These are phyloP conservation scores for Penicillium rolfsii DNA, from an alignment of 2,329 filamentous ascomycete species.

Conservation along the genomic window DNA sequence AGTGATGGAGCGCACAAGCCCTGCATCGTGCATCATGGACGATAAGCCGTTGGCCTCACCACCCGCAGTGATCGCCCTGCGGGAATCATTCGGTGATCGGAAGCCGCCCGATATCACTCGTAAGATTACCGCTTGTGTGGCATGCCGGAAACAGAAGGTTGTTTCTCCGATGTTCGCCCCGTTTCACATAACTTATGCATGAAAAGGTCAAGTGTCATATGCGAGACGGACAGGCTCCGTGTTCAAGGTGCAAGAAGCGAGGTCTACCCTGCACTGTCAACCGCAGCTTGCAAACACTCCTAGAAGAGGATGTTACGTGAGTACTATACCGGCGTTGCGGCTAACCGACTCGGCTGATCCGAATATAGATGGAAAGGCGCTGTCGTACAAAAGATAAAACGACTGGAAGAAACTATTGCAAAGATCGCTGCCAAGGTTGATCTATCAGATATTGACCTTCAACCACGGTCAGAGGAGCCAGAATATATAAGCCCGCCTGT, in stretches of 20 bases:
- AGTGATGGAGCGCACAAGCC: neutral
- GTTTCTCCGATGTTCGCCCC: neutral
- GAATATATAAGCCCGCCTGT: constrained; percentile 6
- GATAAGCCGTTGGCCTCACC: constrained; percentile 14
- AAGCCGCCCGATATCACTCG: constrained; percentile 42
- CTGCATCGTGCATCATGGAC: constrained; percentile 7
- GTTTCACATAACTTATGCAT: neutral
- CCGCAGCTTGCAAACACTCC: constrained; percentile 47
- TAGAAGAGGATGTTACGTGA: constrained; percentile 45
- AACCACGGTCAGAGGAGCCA: constrained; percentile 6
- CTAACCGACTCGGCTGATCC: neutral
- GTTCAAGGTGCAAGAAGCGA: constrained; percentile 46
- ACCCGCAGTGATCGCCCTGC: constrained; percentile 29
- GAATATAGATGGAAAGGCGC: constrained; percentile 44
- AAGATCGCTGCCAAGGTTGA: constrained; percentile 30
- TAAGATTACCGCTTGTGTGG: constrained; percentile 38
- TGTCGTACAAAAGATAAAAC: constrained; percentile 42
- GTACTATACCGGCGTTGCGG: constrained; percentile 4
- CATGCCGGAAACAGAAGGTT: constrained; percentile 37
- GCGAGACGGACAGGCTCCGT: constrained; percentile 43
- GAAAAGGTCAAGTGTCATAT: constrained; percentile 49
- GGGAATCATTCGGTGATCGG: constrained; percentile 42
- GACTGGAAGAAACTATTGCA: constrained; percentile 41
- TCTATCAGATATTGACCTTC: constrained; percentile 22
- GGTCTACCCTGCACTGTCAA: constrained; percentile 48